Evolutionary conservation across 306 rosid species (phyloP).

Genomic region (Glycine tomentella): DNA sequence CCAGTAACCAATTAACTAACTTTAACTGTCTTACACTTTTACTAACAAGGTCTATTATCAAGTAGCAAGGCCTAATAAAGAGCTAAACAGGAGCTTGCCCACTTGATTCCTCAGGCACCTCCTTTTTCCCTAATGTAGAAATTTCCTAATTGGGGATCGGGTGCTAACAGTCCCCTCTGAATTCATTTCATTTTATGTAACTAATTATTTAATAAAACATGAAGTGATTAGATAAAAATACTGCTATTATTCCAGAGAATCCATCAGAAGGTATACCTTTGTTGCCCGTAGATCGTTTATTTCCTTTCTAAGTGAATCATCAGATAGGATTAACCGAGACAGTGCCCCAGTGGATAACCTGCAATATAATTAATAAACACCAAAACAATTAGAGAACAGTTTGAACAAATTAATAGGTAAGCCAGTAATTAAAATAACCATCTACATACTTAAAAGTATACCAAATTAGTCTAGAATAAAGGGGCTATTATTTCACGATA

Average conservation of each 20-base stretch:
- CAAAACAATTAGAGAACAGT: constrained; percentile 29
- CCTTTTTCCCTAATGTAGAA: neutral
- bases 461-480: constrained; percentile 1
- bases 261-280: constrained; percentile 57
- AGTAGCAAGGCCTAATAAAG: no score
- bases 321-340: constrained; percentile 84
- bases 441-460: constrained; percentile 1
- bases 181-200: constrained; percentile 2
- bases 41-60: no score
- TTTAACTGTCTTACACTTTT: no score
- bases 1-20: no score
- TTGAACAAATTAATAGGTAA: constrained; percentile 15
- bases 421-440: constrained; percentile 4
- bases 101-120: neutral
- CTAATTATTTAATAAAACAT: constrained; percentile 19
- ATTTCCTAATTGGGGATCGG: neutral
- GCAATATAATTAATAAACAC: constrained; percentile 41
- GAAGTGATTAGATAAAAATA: constrained; percentile 22
- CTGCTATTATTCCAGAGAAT: constrained; percentile 14
- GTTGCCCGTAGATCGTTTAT: constrained; percentile 80
- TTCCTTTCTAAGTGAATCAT: constrained; percentile 89
- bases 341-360: constrained; percentile 88
- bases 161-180: constrained; percentile 2
- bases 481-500: constrained; percentile 24
- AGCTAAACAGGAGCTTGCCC: neutral